These are phyloP conservation scores for Anisogramma anomala DNA, from an alignment of 2,329 filamentous ascomycete species.

Conservation along the genomic window DNA sequence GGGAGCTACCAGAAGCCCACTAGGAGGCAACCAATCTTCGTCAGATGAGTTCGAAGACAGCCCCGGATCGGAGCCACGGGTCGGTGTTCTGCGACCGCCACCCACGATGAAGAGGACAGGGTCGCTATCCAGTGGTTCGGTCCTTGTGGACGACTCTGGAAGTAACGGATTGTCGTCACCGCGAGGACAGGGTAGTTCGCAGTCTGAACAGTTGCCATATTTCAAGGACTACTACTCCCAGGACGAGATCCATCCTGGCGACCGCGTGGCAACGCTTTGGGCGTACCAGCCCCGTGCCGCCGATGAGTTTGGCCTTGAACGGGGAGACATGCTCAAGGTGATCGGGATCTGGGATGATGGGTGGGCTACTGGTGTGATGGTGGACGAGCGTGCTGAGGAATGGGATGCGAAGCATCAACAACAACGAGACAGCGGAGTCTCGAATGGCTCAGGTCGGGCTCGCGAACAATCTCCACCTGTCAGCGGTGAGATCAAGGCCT, in stretches of 20 bases:
- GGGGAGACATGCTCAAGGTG: slow-evolving; percentile 96
- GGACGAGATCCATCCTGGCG: slow-evolving; percentile 86
- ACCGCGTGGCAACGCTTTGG: slow-evolving; percentile 86
- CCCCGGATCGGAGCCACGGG: slow-evolving; percentile 53
- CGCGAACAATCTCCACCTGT: slow-evolving; percentile 51
- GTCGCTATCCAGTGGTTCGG: slow-evolving; percentile 80
- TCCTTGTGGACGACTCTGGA: slow-evolving; percentile 58
- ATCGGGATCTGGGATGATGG: slow-evolving; percentile 99
- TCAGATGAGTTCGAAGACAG: slow-evolving; percentile 64
- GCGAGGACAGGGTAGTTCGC: slow-evolving; percentile 70
- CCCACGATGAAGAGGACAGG: slow-evolving; percentile 59
- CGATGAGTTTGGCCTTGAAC: slow-evolving; percentile 86
- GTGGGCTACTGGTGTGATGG: slow-evolving; percentile 86
- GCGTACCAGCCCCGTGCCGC: slow-evolving; percentile 89
- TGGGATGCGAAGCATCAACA: slow-evolving; percentile 67
- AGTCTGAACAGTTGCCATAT: slow-evolving; percentile 88
- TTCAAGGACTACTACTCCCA: slow-evolving; percentile 99
- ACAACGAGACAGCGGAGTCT: slow-evolving; percentile 89
- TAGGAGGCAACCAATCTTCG: slow-evolving; percentile 47
- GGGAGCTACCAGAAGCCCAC: slow-evolving; percentile 34
- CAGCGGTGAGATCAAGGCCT: slow-evolving; percentile 86
- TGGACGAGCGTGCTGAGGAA: slow-evolving; percentile 75
- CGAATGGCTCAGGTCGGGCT: slow-evolving; percentile 56
- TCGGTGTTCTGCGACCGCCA: slow-evolving; percentile 45
- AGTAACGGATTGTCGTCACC: slow-evolving; percentile 77